Percentiles rank a stretch among this genome's conserved stretches.
Conservation (phyloP, 768 basidiomycete genomes). For the Hebeloma cylindrosporum region DNA sequence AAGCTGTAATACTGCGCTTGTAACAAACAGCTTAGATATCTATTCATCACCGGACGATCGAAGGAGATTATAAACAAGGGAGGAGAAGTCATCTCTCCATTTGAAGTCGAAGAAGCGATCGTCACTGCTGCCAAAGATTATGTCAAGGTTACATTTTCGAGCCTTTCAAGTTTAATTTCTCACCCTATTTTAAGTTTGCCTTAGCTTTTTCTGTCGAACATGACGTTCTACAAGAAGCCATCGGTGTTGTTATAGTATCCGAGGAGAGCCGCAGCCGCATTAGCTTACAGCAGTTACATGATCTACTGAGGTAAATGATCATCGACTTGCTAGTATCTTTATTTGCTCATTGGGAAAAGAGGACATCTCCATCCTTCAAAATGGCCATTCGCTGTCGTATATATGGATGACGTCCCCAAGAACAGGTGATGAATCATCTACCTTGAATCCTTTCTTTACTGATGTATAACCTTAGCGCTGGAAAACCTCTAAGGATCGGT, state of each 20-base stretch:
- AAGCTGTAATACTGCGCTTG: not conserved
- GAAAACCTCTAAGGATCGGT: conserved; percentile 48
- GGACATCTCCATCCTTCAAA: conserved; percentile 48
- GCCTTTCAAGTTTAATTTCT: not conserved
- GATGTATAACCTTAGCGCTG: conserved; percentile 28
- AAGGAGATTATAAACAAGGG: conserved; percentile 64
- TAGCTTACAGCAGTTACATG: conserved; percentile 41
- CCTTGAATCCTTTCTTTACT: not conserved
- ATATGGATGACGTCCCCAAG: conserved; percentile 48
- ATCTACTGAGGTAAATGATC: conserved; percentile 35
- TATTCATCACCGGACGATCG: conserved; percentile 55
- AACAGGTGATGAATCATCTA: conserved; percentile 29
- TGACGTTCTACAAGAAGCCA: conserved; percentile 47
- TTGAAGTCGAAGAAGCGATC: conserved; percentile 61
- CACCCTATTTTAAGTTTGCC: conserved; percentile 25
- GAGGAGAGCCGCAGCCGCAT: conserved; percentile 34
- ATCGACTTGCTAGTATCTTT: not conserved
- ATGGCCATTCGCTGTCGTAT: conserved; percentile 49
- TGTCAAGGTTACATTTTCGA: conserved; percentile 33
- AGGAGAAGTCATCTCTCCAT: conserved; percentile 60
- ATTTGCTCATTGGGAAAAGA: conserved; percentile 19
- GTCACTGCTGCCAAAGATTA: conserved; percentile 38
- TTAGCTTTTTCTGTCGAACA: conserved; percentile 48
- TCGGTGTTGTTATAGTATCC: conserved; percentile 45
- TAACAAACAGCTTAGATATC: conserved; percentile 23